phyloP scores from a whole-genome alignment of 1,284 basidiomycete genomes.

The Trichosporon asahii region DNA sequence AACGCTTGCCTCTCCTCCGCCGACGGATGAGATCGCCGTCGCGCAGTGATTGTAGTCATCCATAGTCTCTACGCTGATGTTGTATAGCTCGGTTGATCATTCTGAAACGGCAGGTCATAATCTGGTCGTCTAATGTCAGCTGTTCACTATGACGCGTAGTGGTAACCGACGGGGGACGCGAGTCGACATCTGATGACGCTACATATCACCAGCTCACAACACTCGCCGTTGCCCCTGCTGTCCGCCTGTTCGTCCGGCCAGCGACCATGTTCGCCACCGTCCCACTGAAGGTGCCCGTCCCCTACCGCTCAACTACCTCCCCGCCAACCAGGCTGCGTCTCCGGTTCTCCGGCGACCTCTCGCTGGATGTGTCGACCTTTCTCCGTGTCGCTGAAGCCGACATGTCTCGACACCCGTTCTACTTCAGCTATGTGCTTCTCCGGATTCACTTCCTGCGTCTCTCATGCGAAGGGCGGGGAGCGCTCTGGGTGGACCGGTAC shows the following conservation, averaged over 20 bases:
- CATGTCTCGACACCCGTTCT: not conserved
- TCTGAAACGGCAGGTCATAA: too few relatives aligned
- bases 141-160: not conserved
- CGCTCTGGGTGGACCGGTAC: not conserved
- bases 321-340: not conserved
- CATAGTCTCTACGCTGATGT: not conserved
- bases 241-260: not conserved
- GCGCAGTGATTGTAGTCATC: not conserved
- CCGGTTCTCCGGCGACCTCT: not conserved
- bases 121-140: too few relatives aligned
- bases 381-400: not conserved
- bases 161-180: too few relatives aligned
- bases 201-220: not conserved
- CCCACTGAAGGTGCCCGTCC: not conserved
- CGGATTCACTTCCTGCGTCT: not conserved
- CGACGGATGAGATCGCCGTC: not conserved
- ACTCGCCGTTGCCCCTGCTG: not conserved
- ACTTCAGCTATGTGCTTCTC: not conserved
- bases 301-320: not conserved
- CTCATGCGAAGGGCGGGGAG: not conserved
- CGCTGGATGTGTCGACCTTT: not conserved
- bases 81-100: not conserved
- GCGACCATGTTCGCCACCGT: not conserved
- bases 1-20: not conserved
- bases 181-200: too few relatives aligned